Evolutionary conservation across 768 basidiomycete species (phyloP).

Genomic region (Xerocomus brunneocitrinus): DNA sequence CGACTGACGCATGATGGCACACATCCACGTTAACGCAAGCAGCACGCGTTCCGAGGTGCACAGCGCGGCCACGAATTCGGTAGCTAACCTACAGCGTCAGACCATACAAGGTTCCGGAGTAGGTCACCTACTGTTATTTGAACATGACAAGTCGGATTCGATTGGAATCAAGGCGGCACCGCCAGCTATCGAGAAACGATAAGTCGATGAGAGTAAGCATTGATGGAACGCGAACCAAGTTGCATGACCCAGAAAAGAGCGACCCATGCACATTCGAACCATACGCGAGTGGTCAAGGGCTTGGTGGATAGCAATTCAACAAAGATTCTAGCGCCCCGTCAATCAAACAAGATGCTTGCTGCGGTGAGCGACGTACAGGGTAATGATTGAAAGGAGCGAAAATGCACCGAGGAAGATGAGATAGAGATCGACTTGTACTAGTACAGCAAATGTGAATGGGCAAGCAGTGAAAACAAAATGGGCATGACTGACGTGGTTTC

Average conservation of each 20-base stretch:
- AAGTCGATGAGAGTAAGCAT: slow-evolving; percentile 3
- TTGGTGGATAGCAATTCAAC: slow-evolving; percentile 51
- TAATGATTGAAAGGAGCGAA: slow-evolving; percentile 54
- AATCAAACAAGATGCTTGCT: background rate
- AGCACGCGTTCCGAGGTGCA: slow-evolving; percentile 56
- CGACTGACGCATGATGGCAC: slow-evolving; percentile 38
- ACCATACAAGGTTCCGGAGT: background rate
- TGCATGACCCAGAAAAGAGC: slow-evolving; percentile 53
- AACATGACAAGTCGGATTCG: slow-evolving; percentile 35
- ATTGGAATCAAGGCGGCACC: slow-evolving; percentile 47
- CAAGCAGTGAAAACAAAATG: background rate
- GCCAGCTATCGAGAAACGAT: slow-evolving; percentile 38
- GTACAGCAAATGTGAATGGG: slow-evolving; percentile 8
- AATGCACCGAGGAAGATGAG: slow-evolving; percentile 56
- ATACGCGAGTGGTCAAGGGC: slow-evolving; percentile 55
- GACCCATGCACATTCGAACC: slow-evolving; percentile 69
- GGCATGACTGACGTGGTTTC: slow-evolving; percentile 37
- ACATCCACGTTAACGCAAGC: slow-evolving; percentile 58
- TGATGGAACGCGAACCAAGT: slow-evolving; percentile 43
- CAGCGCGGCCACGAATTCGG: background rate
- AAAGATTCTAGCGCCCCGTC: slow-evolving; percentile 41
- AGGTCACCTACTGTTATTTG: slow-evolving; percentile 20
- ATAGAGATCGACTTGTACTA: slow-evolving; percentile 53
- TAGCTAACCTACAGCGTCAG: slow-evolving; percentile 3
- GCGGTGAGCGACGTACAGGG: slow-evolving; percentile 43